Conservation (phyloP, 208 protist genomes). For the Wallacemonas sp. region DNA sequence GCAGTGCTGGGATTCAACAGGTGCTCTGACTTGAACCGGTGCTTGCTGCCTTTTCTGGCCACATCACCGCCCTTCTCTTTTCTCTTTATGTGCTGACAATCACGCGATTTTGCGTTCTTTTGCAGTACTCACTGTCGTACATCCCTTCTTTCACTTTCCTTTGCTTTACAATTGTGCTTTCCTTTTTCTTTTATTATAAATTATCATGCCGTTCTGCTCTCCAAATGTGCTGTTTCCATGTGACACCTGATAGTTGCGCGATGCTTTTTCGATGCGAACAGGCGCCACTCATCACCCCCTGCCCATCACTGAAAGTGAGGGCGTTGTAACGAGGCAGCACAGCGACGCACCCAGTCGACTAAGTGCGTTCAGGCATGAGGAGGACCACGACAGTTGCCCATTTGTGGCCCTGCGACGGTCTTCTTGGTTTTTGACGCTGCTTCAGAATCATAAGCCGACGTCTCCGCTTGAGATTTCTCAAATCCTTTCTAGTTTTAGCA, state of each 20-base stretch:
- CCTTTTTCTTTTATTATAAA: not conserved
- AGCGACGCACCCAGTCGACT: not conserved
- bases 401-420: constrained; percentile 33
- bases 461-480: constrained; percentile 23
- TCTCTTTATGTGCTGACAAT: no score
- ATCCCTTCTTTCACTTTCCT: no score
- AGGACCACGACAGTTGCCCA: constrained; percentile 42
- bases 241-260: not conserved
- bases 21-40: no score
- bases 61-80: no score
- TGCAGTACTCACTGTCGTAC: no score
- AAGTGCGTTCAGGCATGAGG: constrained; percentile 27
- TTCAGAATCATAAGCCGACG: constrained; percentile 17
- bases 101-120: no score
- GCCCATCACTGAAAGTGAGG: not conserved
- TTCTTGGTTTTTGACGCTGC: constrained; percentile 23
- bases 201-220: no score
- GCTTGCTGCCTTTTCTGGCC: no score
- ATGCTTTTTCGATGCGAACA: constrained; percentile 2
- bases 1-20: no score
- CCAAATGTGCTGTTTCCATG: no score
- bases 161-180: no score
- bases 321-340: not conserved
- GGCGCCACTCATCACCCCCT: not conserved
- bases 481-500: constrained; percentile 39